phyloP scores from a whole-genome alignment of 83 land plant genomes.

The Thuja plicata region DNA sequence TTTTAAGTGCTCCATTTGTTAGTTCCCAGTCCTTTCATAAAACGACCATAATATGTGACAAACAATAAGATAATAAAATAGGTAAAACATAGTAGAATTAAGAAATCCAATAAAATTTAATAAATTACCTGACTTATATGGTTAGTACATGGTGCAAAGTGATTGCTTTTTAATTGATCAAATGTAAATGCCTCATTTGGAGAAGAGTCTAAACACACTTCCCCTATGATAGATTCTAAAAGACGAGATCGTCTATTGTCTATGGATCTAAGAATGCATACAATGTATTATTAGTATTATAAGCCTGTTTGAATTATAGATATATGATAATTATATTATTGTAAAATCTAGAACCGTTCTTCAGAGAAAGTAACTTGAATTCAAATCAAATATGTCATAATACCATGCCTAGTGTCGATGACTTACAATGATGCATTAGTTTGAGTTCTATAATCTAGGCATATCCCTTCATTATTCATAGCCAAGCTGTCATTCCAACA shows the following conservation, averaged over 20 bases:
- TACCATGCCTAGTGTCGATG: background rate
- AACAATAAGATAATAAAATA: background rate
- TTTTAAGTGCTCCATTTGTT: background rate
- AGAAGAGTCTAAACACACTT: conserved; percentile 15
- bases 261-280: background rate
- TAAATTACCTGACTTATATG: conserved; percentile 10
- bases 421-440: conserved; percentile 12
- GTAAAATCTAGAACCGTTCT: background rate
- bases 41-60: background rate
- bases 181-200: conserved; percentile 6
- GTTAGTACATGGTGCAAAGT: conserved; percentile 13
- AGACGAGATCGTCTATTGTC: background rate
- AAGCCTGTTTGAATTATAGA: background rate
- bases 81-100: background rate
- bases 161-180: background rate
- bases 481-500: conserved; percentile 11
- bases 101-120: background rate
- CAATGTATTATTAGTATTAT: conserved; percentile 7
- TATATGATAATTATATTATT: background rate
- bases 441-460: background rate
- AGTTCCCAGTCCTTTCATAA: conserved; percentile 12
- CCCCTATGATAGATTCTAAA: background rate
- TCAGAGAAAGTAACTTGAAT: background rate
- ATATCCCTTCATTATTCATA: background rate
- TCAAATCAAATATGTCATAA: background rate